phyloP scores from a whole-genome alignment of 2,329 filamentous ascomycete species.

The Achaetomium macrosporum region DNA sequence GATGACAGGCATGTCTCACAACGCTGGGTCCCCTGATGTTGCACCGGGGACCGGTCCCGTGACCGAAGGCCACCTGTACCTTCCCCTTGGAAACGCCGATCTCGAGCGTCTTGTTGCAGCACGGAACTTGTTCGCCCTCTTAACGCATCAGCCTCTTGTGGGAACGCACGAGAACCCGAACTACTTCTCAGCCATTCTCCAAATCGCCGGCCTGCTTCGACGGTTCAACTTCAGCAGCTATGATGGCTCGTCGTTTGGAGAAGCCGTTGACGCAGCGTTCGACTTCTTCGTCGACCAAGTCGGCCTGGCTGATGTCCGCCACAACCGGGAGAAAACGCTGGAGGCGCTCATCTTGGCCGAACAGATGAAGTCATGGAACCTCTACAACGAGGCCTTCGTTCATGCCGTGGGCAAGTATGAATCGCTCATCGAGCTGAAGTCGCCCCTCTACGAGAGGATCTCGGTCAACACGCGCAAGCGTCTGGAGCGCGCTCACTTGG shows the following conservation, averaged over 20 bases:
- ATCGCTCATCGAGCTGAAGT: constrained; percentile 60
- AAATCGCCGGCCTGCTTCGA: constrained; percentile 48
- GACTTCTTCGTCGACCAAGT: constrained; percentile 72
- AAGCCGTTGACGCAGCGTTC: constrained; percentile 59
- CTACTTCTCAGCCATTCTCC: constrained; percentile 49
- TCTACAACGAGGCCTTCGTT: constrained; percentile 89
- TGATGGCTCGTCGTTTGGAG: constrained; percentile 55
- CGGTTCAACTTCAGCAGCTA: constrained; percentile 52
- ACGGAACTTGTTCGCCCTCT: constrained; percentile 61
- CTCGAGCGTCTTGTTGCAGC: constrained; percentile 53
- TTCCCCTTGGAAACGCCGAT: constrained; percentile 45
- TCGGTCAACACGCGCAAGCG: constrained; percentile 66
- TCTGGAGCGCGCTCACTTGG: constrained; percentile 76
- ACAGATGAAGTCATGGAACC: constrained; percentile 69
- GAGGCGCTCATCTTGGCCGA: constrained; percentile 88
- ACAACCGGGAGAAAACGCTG: constrained; percentile 80
- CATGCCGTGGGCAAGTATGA: constrained; percentile 86
- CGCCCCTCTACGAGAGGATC: constrained; percentile 64
- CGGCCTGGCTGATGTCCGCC: constrained; percentile 69
- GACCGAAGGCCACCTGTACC: constrained; percentile 46
- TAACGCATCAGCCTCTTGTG: constrained; percentile 58
- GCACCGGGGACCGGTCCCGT: constrained; percentile 33
- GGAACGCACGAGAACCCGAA: constrained; percentile 48
- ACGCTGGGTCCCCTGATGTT: constrained; percentile 40
- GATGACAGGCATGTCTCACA: constrained; percentile 30